phyloP scores from a whole-genome alignment of 352 stramenopile species.

The Elongisporangium senticosum region DNA sequence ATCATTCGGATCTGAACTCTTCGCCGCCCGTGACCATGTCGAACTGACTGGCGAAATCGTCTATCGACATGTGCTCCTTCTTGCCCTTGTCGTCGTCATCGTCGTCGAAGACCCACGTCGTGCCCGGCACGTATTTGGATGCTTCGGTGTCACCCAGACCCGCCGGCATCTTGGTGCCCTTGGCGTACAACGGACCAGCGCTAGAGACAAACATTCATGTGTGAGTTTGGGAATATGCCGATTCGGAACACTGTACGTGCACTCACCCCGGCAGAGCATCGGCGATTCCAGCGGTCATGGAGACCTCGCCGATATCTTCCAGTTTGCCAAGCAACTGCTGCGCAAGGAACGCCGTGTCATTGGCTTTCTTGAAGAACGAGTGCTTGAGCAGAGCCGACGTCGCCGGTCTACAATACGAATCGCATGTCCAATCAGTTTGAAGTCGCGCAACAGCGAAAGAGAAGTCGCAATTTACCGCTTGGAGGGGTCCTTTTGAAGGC shows the following conservation, averaged over 20 bases:
- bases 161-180: constrained; percentile 64
- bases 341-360: constrained; percentile 60
- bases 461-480: constrained; percentile 51
- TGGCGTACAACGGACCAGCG: constrained; percentile 76
- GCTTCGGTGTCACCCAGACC: constrained; percentile 49
- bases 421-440: not conserved
- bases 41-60: constrained; percentile 87
- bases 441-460: not conserved
- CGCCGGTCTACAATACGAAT: constrained; percentile 37
- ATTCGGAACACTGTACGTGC: not conserved
- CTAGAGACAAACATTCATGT: constrained; percentile 14
- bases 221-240: not conserved
- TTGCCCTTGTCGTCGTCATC: constrained; percentile 54
- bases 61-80: constrained; percentile 70
- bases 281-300: constrained; percentile 78
- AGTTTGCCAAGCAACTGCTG: constrained; percentile 65
- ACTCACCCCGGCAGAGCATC: constrained; percentile 75
- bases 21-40: constrained; percentile 82
- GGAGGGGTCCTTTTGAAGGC: constrained; percentile 81
- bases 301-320: constrained; percentile 86
- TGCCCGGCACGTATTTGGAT: constrained; percentile 84
- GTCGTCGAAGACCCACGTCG: constrained; percentile 88
- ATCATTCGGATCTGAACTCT: constrained; percentile 81
- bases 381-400: constrained; percentile 83
- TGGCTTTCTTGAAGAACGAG: constrained; percentile 88